Evolutionary conservation across 2,329 filamentous ascomycete genomes (phyloP).

Genomic region (Xylariaceae sp.): DNA sequence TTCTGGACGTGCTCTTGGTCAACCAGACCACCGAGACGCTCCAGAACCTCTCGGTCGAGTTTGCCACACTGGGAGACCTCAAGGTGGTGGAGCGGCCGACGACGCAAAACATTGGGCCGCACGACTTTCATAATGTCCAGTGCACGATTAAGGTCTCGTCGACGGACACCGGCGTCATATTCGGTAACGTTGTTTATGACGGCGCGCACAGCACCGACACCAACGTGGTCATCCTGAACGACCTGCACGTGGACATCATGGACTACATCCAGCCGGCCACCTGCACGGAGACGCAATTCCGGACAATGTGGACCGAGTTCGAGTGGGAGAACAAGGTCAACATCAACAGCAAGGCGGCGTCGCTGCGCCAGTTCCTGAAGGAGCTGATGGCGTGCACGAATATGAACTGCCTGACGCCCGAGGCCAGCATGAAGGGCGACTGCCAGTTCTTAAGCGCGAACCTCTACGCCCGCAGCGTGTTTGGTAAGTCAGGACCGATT

Average conservation of each 20-base stretch:
- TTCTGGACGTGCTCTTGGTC: constrained; percentile 90
- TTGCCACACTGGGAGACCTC: constrained; percentile 93
- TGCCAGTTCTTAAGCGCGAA: constrained; percentile 98
- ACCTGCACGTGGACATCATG: constrained; percentile 98
- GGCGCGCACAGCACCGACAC: constrained; percentile 86
- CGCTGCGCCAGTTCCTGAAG: constrained; percentile 81
- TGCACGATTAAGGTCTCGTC: constrained; percentile 98
- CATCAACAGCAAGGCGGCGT: constrained; percentile 96
- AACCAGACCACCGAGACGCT: constrained; percentile 96
- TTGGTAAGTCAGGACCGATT: constrained; percentile 71
- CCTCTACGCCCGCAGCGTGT: constrained; percentile 91
- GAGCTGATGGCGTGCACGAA: constrained; percentile 97
- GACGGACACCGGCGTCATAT: constrained; percentile 96
- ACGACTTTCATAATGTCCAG: constrained; percentile 97
- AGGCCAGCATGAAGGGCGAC: constrained; percentile 92
- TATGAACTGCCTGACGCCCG: constrained; percentile 95
- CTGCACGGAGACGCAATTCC: constrained; percentile 96
- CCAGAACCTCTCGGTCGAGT: constrained; percentile 95
- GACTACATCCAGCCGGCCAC: constrained; percentile 97
- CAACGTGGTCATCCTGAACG: constrained; percentile 95
- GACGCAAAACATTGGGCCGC: constrained; percentile 88
- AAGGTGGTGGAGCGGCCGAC: constrained; percentile 96
- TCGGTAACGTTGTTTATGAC: constrained; percentile 97
- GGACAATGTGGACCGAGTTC: constrained; percentile 99
- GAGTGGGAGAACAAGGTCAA: constrained; percentile 99